Conservation (phyloP, 352 stramenopile genomes). For the Phytophthora pistaciae region DNA sequence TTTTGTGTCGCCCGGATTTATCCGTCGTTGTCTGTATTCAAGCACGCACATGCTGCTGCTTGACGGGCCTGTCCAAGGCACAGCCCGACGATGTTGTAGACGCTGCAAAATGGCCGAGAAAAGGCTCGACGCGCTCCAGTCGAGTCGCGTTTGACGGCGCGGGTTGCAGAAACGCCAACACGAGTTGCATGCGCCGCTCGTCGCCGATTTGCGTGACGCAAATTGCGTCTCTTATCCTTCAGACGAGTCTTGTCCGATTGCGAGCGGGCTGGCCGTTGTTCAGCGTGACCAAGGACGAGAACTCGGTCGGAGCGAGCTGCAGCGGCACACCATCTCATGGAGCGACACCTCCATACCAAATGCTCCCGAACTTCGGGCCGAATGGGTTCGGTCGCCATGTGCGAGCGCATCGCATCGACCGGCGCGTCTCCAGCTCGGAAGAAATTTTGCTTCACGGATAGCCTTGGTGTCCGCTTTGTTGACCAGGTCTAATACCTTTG, state of each 20-base stretch:
- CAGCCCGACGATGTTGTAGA: slow-evolving; percentile 24
- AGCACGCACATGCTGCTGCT: slow-evolving; percentile 27
- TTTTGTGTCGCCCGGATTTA: too few relatives aligned
- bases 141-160: slow-evolving; percentile 29
- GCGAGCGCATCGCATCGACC: neutral
- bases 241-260: slow-evolving; percentile 21
- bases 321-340: slow-evolving; percentile 18
- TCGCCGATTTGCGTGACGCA: slow-evolving; percentile 37
- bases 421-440: neutral
- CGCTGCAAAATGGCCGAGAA: slow-evolving; percentile 21
- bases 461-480: neutral
- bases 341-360: slow-evolving; percentile 26
- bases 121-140: slow-evolving; percentile 29
- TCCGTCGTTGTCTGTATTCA: too few relatives aligned
- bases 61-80: slow-evolving; percentile 32
- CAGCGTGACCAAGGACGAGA: slow-evolving; percentile 9
- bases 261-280: slow-evolving; percentile 5
- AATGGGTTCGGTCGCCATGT: slow-evolving; percentile 27
- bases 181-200: slow-evolving; percentile 5
- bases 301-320: neutral
- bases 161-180: slow-evolving; percentile 15
- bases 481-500: neutral
- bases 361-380: too few relatives aligned
- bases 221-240: slow-evolving; percentile 17
- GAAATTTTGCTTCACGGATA: neutral